Evolutionary conservation across 2,329 filamentous ascomycete genomes (phyloP).

Genomic region (Didymella lethalis): DNA sequence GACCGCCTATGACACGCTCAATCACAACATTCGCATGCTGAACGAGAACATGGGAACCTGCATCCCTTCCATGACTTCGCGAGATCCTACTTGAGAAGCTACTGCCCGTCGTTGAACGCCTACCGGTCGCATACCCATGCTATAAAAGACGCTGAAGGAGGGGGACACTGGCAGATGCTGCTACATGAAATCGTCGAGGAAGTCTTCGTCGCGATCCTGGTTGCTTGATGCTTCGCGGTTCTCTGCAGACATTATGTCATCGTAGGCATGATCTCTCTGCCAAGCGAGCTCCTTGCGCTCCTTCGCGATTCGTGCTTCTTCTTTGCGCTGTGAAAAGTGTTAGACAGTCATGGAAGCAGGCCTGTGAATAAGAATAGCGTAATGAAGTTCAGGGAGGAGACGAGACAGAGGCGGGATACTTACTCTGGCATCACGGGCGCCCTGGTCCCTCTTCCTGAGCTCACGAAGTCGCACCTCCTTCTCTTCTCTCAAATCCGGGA

Average conservation of each 20-base stretch:
- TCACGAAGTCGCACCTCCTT: conserved; percentile 78
- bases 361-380: no score
- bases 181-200: conserved; percentile 81
- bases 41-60: conserved; percentile 77
- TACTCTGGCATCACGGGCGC: conserved; percentile 68
- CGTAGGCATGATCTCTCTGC: conserved; percentile 98
- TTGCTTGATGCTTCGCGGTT: conserved; percentile 81
- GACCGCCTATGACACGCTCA: conserved; percentile 66
- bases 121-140: conserved; percentile 10
- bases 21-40: conserved; percentile 74
- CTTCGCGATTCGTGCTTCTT: conserved; percentile 75
- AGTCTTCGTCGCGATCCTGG: conserved; percentile 78
- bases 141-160: conserved; percentile 8
- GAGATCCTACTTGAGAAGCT: conserved; percentile 26
- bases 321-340: conserved; percentile 67
- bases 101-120: conserved; percentile 17
- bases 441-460: conserved; percentile 75
- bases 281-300: conserved; percentile 89
- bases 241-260: conserved; percentile 87
- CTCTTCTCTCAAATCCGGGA: conserved; percentile 82
- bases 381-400: neutral
- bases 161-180: no score
- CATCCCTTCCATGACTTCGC: conserved; percentile 46
- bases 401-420: conserved; percentile 22
- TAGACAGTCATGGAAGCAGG: conserved; percentile 6